phyloP scores from a whole-genome alignment of 1,139 yeast species.

The Magnusiomyces magnusii region DNA sequence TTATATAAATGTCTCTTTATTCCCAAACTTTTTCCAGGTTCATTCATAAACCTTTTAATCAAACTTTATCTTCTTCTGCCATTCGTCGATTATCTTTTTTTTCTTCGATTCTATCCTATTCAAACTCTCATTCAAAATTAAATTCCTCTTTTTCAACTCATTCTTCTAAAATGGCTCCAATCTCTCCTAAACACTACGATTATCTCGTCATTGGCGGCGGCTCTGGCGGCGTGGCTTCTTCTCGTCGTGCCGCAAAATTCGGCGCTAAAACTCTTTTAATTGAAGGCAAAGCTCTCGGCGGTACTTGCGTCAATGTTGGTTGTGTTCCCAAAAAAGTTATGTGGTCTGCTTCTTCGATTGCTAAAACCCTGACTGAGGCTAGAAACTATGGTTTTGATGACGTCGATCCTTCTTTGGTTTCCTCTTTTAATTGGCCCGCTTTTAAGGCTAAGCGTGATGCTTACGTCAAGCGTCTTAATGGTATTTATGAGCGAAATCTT shows the following conservation, averaged over 20 bases:
- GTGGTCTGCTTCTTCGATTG: constrained; percentile 96
- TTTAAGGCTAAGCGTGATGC: constrained; percentile 90
- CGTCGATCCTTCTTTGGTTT: constrained; percentile 40
- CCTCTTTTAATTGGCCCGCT: constrained; percentile 67
- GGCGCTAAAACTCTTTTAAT: constrained; percentile 84
- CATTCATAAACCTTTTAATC: constrained; percentile 2
- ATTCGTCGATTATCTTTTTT: constrained; percentile 5
- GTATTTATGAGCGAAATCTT: constrained; percentile 84
- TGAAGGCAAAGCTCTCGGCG: constrained; percentile 78
- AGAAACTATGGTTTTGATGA: constrained; percentile 68
- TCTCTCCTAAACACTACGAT: constrained; percentile 49
- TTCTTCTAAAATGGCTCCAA: constrained; percentile 44
- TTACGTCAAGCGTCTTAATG: constrained; percentile 76
- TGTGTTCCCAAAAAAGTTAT: constrained; percentile 98
- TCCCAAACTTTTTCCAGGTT: neutral
- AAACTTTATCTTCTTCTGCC: constrained; percentile 7
- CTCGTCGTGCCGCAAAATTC: constrained; percentile 89
- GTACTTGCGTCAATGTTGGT: constrained; percentile 98
- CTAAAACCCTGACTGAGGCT: constrained; percentile 65
- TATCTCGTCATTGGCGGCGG: constrained; percentile 98
- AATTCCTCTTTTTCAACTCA: constrained; percentile 1
- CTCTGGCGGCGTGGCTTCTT: constrained; percentile 98
- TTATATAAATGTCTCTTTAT: neutral
- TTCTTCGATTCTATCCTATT: neutral
- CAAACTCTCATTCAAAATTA: neutral